A percentile compares a stretch with the other conserved stretches of the same genome.
Conservation (phyloP, 345 rosid species). For the Populus davidiana region DNA sequence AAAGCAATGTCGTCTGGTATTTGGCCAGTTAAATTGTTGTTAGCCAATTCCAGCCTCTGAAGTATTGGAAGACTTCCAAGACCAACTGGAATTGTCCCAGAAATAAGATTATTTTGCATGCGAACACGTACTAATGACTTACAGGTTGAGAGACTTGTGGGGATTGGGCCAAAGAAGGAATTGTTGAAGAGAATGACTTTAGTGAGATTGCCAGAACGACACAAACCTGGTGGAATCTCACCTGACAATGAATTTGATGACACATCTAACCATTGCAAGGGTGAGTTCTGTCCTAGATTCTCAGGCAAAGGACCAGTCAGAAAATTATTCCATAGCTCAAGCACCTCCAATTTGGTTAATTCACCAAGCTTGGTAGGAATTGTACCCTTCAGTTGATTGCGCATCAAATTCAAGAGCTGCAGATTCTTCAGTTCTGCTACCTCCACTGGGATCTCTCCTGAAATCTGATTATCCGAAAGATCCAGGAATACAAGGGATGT, state of each 20-base stretch:
- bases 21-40: slow-evolving; percentile 70
- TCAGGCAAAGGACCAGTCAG: slow-evolving; percentile 71
- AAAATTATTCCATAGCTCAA: slow-evolving; percentile 93
- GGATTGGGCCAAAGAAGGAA: slow-evolving; percentile 70
- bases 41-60: slow-evolving; percentile 77
- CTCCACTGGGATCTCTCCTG: slow-evolving; percentile 60
- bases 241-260: slow-evolving; percentile 83
- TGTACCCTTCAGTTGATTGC: slow-evolving; percentile 67
- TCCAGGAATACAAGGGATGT: slow-evolving; percentile 63
- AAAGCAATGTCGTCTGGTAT: slow-evolving; percentile 61
- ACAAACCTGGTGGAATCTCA: slow-evolving; percentile 57
- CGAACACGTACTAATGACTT: slow-evolving; percentile 68
- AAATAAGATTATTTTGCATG: slow-evolving; percentile 61
- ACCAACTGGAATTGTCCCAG: slow-evolving; percentile 64
- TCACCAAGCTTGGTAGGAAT: slow-evolving; percentile 54
- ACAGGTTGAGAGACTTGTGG: slow-evolving; percentile 54
- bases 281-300: slow-evolving; percentile 71
- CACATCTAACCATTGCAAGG: slow-evolving; percentile 76
- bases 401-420: slow-evolving; percentile 78
- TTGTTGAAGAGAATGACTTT: slow-evolving; percentile 92
- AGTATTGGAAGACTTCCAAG: slow-evolving; percentile 63
- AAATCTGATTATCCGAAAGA: slow-evolving; percentile 68
- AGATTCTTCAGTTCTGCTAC: slow-evolving; percentile 59
- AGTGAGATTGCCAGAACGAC: slow-evolving; percentile 71
- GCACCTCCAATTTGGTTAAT: slow-evolving; percentile 50